A percentile compares a stretch with the other conserved stretches of the same genome.
phyloP scores from a whole-genome alignment of 805 yeast species.

The Hagleromyces aurorensis region DNA sequence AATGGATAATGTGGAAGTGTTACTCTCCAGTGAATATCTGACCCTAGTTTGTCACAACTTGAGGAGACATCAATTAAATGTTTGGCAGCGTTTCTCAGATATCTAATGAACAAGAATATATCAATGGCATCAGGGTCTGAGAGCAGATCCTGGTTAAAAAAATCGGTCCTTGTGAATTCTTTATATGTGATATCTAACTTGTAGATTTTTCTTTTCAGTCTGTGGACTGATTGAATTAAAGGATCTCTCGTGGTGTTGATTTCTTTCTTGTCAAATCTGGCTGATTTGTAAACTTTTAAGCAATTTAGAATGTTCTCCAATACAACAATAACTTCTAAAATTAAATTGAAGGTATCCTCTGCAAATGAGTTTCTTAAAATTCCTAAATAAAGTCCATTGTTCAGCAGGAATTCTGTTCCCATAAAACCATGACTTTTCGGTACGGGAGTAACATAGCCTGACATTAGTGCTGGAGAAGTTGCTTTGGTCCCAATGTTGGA shows the following conservation, averaged over 20 bases:
- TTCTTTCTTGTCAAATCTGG: constrained; percentile 3
- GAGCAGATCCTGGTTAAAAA: constrained; percentile 32
- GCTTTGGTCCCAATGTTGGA: constrained; percentile 3
- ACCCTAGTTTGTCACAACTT: constrained; percentile 19
- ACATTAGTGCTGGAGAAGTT: constrained; percentile 11
- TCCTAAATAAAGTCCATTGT: constrained; percentile 22
- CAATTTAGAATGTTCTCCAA: constrained; percentile 20
- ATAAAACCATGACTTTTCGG: constrained; percentile 22
- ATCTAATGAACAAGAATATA: constrained; percentile 35
- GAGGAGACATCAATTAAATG: constrained; percentile 25
- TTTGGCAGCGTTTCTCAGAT: constrained; percentile 36
- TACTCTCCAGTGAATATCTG: constrained; percentile 31
- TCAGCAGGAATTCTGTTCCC: constrained; percentile 3
- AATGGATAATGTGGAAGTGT: constrained; percentile 35
- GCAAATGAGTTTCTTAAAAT: constrained; percentile 31
- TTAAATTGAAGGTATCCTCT: constrained; percentile 22
- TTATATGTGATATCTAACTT: constrained; percentile 32
- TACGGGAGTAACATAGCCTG: constrained; percentile 31
- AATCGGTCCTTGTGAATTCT: constrained; percentile 31
- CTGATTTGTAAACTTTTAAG: constrained; percentile 7
- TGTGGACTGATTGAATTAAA: constrained; percentile 11
- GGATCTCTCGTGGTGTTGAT: constrained; percentile 4
- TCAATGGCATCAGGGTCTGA: constrained; percentile 32
- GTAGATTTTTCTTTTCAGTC: constrained; percentile 26
- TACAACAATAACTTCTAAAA: constrained; percentile 29